phyloP scores from a whole-genome alignment of 257 asterid species.

The Ocimum tenuiflorum region DNA sequence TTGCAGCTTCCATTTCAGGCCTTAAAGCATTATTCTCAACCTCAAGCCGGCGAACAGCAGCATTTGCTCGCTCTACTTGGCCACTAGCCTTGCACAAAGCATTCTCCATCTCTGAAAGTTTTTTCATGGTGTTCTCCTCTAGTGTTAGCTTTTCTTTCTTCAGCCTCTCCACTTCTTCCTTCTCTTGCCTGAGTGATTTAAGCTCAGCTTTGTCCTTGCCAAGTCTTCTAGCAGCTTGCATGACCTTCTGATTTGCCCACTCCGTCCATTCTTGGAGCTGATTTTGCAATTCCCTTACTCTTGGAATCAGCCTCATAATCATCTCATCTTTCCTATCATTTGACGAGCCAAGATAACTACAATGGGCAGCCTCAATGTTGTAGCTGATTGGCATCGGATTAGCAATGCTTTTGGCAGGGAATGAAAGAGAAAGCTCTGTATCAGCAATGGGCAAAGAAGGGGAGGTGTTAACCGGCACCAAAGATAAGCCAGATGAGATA shows the following conservation, averaged over 20 bases:
- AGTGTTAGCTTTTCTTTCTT: constrained; percentile 72
- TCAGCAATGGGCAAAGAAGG: constrained; percentile 61
- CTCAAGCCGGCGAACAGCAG: constrained; percentile 70
- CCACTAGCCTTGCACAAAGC: constrained; percentile 76
- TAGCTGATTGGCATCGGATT: constrained; percentile 50
- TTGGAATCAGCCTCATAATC: constrained; percentile 67
- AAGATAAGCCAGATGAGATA: constrained; percentile 30
- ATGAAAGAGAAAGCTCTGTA: constrained; percentile 81
- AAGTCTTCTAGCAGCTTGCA: constrained; percentile 92
- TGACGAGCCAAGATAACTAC: constrained; percentile 28
- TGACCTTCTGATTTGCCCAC: constrained; percentile 98
- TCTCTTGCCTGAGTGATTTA: constrained; percentile 81
- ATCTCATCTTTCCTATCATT: constrained; percentile 67
- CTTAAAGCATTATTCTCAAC: constrained; percentile 56
- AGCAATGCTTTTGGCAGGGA: constrained; percentile 48
- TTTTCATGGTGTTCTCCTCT: constrained; percentile 75
- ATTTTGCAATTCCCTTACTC: constrained; percentile 62
- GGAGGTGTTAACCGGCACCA: constrained; percentile 22
- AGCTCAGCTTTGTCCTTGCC: constrained; percentile 88
- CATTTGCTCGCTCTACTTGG: constrained; percentile 73
- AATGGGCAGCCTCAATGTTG: constrained; percentile 32
- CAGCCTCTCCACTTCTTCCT: constrained; percentile 80
- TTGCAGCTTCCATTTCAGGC: constrained; percentile 83
- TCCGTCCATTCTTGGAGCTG: constrained; percentile 98
- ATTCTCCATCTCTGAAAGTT: constrained; percentile 77